These are phyloP conservation scores for Dicorynia guianensis DNA, from an alignment of 306 rosid genomes.

Conservation along the genomic window DNA sequence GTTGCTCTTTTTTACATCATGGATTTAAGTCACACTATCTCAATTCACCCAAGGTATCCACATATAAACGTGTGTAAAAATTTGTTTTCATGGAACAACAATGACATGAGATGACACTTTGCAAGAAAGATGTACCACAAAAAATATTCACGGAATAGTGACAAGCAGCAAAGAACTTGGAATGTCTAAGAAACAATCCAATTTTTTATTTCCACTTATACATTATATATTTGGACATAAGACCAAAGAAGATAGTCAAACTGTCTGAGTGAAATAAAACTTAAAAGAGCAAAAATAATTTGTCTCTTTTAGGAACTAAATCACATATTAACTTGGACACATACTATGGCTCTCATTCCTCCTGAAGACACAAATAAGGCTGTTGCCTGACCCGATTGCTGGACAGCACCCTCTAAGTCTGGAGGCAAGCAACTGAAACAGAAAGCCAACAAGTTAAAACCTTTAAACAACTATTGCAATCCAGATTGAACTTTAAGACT, in stretches of 20 bases:
- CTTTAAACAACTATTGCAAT: slow-evolving; percentile 35
- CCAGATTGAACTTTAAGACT: slow-evolving; percentile 22
- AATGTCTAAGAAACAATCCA: slow-evolving; percentile 11
- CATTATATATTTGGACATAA: slow-evolving; percentile 8
- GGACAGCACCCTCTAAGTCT: slow-evolving; percentile 91
- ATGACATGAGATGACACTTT: not conserved
- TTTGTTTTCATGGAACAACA: not conserved
- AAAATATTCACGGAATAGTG: slow-evolving; percentile 12
- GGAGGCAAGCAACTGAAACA: slow-evolving; percentile 92
- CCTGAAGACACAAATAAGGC: slow-evolving; percentile 83
- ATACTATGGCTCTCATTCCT: slow-evolving; percentile 90
- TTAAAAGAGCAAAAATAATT: slow-evolving; percentile 4
- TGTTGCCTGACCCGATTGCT: slow-evolving; percentile 82
- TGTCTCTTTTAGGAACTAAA: slow-evolving; percentile 7
- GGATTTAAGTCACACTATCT: slow-evolving; percentile 5
- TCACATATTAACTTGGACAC: slow-evolving; percentile 41
- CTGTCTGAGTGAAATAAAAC: not conserved
- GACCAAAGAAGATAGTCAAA: not conserved
- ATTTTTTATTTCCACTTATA: not conserved
- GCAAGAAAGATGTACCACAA: not conserved
- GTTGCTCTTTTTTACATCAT: slow-evolving; percentile 13
- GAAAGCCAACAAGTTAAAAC: slow-evolving; percentile 35
- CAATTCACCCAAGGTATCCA: slow-evolving; percentile 13
- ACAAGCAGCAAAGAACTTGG: slow-evolving; percentile 11
- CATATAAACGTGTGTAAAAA: slow-evolving; percentile 6